Evolutionary conservation across 805 yeast species (phyloP).

Genomic region (Zygosaccharomyces rouxii): DNA sequence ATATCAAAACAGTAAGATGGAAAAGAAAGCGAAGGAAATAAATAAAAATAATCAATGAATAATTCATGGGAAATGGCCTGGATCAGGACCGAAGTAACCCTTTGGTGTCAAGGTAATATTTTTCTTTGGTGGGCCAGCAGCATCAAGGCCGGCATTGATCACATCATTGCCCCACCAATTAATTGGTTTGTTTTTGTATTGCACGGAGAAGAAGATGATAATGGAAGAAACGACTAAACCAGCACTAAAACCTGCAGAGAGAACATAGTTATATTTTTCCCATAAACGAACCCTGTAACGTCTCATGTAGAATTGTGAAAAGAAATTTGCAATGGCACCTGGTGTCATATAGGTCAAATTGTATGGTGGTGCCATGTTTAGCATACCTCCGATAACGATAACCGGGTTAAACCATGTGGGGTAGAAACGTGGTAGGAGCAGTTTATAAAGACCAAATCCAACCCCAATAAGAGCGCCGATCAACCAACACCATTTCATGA

Average conservation of each 20-base stretch:
- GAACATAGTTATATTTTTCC: constrained; percentile 45
- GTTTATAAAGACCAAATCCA: constrained; percentile 31
- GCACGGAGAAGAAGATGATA: constrained; percentile 48
- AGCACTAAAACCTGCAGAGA: constrained; percentile 54
- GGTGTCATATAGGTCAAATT: constrained; percentile 38
- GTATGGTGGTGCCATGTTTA: constrained; percentile 47
- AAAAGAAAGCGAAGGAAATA: neutral
- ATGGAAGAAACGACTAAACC: constrained; percentile 58
- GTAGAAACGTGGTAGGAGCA: constrained; percentile 13
- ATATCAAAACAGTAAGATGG: neutral
- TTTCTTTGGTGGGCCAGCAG: constrained; percentile 12
- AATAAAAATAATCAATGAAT: too few species aligned
- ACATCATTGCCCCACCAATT: constrained; percentile 68
- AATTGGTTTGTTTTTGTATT: constrained; percentile 41
- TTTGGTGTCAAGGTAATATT: constrained; percentile 15
- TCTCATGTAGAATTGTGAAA: constrained; percentile 49
- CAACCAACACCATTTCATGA: constrained; percentile 59
- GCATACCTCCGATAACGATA: constrained; percentile 47
- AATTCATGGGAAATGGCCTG: constrained; percentile 32
- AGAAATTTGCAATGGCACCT: constrained; percentile 30
- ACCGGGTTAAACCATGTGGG: constrained; percentile 47
- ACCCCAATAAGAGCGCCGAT: constrained; percentile 43
- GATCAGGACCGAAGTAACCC: constrained; percentile 29
- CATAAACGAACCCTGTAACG: constrained; percentile 52
- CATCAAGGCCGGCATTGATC: constrained; percentile 20